Base-by-base conservation (phyloP, 2,329 filamentous ascomycete genomes). In the Botrytis cinerea region DNA sequence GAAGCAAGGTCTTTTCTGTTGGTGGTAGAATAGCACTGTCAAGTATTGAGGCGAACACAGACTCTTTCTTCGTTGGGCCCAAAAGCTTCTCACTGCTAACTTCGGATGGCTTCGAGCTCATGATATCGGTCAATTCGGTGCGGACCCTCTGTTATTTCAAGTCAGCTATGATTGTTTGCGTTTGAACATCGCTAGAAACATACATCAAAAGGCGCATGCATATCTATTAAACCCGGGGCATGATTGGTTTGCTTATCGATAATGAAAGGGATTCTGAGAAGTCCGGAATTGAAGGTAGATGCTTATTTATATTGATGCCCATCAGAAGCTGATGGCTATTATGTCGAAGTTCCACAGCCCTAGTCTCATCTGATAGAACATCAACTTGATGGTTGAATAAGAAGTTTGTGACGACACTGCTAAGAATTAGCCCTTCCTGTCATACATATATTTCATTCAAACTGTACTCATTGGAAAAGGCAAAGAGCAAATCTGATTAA, bases 11-110 rank as follows among this genome's bases (percentile, higher is more conserved):
- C 9, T 60, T 60, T 20, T 60, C 57, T 22, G 18, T 0, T 35
- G 28, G 28, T 4, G 57, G 57, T 35, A 60, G 18, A 60, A 60
- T 35, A 35, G 32, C 4, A 60, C 28, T 35, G 10, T 76, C 59
- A 9, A 79, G 67, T 20, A 79, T 74, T 22, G 75, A 76, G 62
- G 78, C 73, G 63, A 79, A 79, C 43, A 79, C 76, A 6, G 78
- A 79, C 74, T 74, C 59, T 79, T 77, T 74, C 12, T 51, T 61
- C 45, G 45, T 72, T 45, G 68, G 63, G 18, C 46, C 63, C 10
- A 62, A 18, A 28, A 45, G 4, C 9, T 48, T 48, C 46, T 48
- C 46, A 25, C 4, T 25, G 2, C 43, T 18, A 22, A n/a, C 40
- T 7, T 46, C 35, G 28, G 63, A 74, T 6, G 46, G 51, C 25